These are phyloP conservation scores for Penicillium ochrochloron DNA, from an alignment of 495 filamentous ascomycete genomes.

Conservation along the genomic window DNA sequence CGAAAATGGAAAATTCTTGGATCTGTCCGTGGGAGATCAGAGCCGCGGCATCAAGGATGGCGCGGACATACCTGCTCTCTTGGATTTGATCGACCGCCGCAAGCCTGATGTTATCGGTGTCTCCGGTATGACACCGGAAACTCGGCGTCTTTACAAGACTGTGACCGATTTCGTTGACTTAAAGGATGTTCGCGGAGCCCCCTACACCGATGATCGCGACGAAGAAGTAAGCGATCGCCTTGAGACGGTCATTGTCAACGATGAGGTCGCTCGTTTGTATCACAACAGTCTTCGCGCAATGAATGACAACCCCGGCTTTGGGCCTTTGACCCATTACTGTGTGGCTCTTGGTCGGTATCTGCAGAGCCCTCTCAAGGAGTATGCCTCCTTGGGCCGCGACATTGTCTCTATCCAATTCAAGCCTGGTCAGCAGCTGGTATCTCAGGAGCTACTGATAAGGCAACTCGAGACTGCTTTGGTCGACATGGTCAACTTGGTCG, in stretches of 20 bases:
- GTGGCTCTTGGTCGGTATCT: slow-evolving; percentile 86
- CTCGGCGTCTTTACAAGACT: slow-evolving; percentile 79
- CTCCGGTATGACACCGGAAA: slow-evolving; percentile 88
- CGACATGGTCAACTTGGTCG: slow-evolving; percentile 96
- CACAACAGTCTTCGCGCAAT: slow-evolving; percentile 85
- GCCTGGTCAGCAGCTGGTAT: slow-evolving; percentile 83
- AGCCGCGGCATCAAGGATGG: slow-evolving; percentile 66
- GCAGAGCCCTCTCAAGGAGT: slow-evolving; percentile 93
- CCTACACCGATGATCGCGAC: slow-evolving; percentile 67
- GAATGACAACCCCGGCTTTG: slow-evolving; percentile 77
- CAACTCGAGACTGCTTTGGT: slow-evolving; percentile 92
- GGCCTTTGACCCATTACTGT: slow-evolving; percentile 81
- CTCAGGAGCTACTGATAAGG: slow-evolving; percentile 81
- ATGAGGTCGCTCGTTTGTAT: slow-evolving; percentile 93
- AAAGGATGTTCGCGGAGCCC: slow-evolving; percentile 72
- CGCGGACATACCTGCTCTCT: slow-evolving; percentile 65
- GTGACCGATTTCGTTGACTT: slow-evolving; percentile 74
- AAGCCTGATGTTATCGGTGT: slow-evolving; percentile 90
- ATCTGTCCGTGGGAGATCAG: slow-evolving; percentile 72
- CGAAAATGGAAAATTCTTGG: slow-evolving; percentile 83
- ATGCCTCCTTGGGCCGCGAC: slow-evolving; percentile 87
- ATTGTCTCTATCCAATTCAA: slow-evolving; percentile 87
- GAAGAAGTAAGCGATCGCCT: slow-evolving; percentile 69
- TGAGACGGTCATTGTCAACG: slow-evolving; percentile 90
- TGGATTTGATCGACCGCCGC: slow-evolving; percentile 72